Evolutionary conservation across 345 rosid genomes (phyloP).

Genomic region (Moricandia arvensis): DNA sequence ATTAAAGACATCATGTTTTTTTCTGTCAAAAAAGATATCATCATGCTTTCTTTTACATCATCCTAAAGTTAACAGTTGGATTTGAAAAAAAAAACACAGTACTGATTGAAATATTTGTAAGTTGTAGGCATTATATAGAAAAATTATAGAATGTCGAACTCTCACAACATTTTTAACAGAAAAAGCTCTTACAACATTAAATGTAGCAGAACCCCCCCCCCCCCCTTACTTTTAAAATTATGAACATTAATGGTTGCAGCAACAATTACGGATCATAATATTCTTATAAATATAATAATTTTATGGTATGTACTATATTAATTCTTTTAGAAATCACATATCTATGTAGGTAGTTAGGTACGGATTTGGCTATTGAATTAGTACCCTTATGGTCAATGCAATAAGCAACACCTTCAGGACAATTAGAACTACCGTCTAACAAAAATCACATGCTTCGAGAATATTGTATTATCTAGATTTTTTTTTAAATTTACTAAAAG

Average conservation of each 20-base stretch:
- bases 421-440: constrained; percentile 32
- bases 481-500: no score
- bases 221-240: constrained; percentile 24
- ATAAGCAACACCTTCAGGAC: constrained; percentile 26
- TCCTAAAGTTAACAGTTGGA: no score
- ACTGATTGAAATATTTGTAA: no score
- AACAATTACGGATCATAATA: constrained; percentile 37
- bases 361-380: constrained; percentile 26
- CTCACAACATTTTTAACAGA: constrained; percentile 8
- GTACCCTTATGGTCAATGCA: constrained; percentile 39
- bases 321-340: neutral
- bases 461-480: neutral
- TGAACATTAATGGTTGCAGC: constrained; percentile 38
- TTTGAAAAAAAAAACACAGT: no score
- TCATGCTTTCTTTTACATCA: no score
- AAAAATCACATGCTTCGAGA: constrained; percentile 26
- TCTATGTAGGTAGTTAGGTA: constrained; percentile 24
- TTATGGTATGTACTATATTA: neutral
- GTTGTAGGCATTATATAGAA: neutral
- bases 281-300: neutral
- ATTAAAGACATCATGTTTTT: no score
- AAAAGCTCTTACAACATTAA: constrained; percentile 24
- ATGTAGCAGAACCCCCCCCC: constrained; percentile 33
- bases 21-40: no score
- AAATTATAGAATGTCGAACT: constrained; percentile 17